Conservation (phyloP, 2,329 filamentous ascomycete species). For the Blastomyces parvus region DNA sequence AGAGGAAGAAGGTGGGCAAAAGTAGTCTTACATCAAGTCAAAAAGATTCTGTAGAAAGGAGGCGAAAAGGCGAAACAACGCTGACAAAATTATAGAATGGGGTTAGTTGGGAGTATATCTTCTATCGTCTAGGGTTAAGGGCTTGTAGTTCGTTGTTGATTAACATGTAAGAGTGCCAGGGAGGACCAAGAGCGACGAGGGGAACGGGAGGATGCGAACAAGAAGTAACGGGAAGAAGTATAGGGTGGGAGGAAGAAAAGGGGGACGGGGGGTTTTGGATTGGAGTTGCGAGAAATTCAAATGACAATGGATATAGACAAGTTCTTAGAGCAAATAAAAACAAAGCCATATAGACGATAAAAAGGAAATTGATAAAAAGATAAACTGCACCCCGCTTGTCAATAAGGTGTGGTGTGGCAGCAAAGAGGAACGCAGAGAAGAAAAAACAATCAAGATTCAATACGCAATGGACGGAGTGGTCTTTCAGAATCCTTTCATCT, state of each 20-base stretch:
- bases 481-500: not conserved
- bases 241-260: not conserved
- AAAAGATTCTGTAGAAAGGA: not conserved
- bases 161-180: not conserved
- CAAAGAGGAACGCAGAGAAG: not conserved
- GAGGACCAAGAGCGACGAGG: not conserved
- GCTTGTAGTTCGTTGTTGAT: not conserved
- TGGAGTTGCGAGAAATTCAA: not conserved
- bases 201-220: not conserved
- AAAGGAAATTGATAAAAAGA: not conserved
- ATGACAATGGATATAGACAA: conserved; percentile 1
- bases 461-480: not conserved
- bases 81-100: not conserved
- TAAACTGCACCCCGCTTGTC: not conserved
- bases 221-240: not conserved
- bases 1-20: not conserved
- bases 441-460: not conserved
- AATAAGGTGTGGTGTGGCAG: not conserved
- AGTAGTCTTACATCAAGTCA: not conserved
- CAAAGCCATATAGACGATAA: not conserved
- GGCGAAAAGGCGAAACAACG: not conserved
- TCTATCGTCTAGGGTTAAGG: not conserved
- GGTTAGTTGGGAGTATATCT: conserved; percentile 16
- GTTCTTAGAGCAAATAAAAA: not conserved
- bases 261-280: not conserved